Percentiles rank a stretch among this genome's conserved stretches.
Conservation (phyloP, 345 rosid species). For the Acer yangbiense region DNA sequence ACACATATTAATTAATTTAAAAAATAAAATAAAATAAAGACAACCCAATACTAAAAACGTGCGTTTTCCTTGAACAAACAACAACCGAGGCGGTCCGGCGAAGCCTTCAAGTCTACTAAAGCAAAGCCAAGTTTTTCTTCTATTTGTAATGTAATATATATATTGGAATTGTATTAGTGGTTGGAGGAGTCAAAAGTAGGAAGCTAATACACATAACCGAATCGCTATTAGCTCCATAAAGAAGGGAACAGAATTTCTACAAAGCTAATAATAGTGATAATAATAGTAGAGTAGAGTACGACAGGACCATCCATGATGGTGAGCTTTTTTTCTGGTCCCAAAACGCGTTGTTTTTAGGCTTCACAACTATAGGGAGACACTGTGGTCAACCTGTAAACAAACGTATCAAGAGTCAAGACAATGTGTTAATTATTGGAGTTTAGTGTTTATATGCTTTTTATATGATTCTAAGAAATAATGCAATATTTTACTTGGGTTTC, state of each 20-base stretch:
- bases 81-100: neutral
- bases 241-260: neutral
- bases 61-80: neutral
- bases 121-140: neutral
- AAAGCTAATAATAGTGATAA: neutral
- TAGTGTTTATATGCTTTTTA: neutral
- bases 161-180: neutral
- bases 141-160: neutral
- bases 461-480: neutral
- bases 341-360: slow-evolving; percentile 16
- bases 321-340: slow-evolving; percentile 3
- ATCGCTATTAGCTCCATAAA: neutral
- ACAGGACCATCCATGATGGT: no score
- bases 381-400: slow-evolving; percentile 44
- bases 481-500: no score
- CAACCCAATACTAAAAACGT: neutral
- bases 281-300: no score
- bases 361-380: slow-evolving; percentile 35
- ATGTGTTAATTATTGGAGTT: neutral
- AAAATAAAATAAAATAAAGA: no score
- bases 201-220: neutral
- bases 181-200: slow-evolving; percentile 10
- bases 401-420: neutral
- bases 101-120: neutral
- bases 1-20: neutral